Evolutionary conservation across 1,139 yeast genomes (phyloP).

Genomic region (Blastobotrys illinoisensis): DNA sequence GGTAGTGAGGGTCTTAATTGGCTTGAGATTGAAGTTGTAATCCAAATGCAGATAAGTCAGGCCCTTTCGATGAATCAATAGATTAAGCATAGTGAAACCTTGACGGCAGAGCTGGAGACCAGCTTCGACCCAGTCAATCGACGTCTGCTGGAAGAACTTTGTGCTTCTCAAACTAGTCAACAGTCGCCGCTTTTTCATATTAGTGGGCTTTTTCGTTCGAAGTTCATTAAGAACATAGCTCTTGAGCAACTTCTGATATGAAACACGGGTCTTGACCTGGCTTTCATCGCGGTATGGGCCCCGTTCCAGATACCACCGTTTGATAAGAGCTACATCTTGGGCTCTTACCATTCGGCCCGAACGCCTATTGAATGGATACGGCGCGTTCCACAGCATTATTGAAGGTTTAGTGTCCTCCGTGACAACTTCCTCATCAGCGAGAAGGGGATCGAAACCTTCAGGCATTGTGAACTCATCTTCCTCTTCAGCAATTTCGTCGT

Average conservation of each 20-base stretch:
- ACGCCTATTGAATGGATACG: slow-evolving; percentile 75
- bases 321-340: slow-evolving; percentile 81
- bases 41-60: slow-evolving; percentile 89
- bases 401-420: slow-evolving; percentile 48
- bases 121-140: slow-evolving; percentile 98
- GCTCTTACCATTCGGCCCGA: slow-evolving; percentile 73
- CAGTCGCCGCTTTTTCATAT: slow-evolving; percentile 50
- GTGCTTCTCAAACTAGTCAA: slow-evolving; percentile 67
- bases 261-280: slow-evolving; percentile 73
- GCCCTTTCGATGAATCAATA: slow-evolving; percentile 86
- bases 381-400: slow-evolving; percentile 66
- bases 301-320: slow-evolving; percentile 61
- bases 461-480: slow-evolving; percentile 37
- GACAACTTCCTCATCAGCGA: slow-evolving; percentile 41
- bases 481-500: slow-evolving; percentile 35
- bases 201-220: slow-evolving; percentile 35
- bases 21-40: slow-evolving; percentile 91
- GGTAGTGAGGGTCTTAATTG: slow-evolving; percentile 92
- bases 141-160: slow-evolving; percentile 84
- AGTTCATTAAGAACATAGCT: slow-evolving; percentile 67
- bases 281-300: slow-evolving; percentile 31
- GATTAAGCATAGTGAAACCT: slow-evolving; percentile 89
- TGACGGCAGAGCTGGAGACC: slow-evolving; percentile 90
- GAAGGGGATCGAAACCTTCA: slow-evolving; percentile 42
- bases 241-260: slow-evolving; percentile 83